Conservation (phyloP, 257 asterid genomes). For the Gentiana dahurica region DNA sequence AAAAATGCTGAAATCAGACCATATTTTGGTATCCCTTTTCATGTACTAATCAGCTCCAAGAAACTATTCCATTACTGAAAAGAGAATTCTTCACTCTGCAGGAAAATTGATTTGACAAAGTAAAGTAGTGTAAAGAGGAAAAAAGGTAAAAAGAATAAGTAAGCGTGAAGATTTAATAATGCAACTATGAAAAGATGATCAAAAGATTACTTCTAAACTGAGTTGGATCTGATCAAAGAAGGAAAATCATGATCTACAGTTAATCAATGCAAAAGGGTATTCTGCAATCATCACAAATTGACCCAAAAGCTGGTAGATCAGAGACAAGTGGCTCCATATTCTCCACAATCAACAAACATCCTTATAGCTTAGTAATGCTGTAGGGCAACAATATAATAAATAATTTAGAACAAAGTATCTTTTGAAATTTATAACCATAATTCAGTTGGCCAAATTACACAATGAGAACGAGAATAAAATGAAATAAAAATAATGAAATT, state of each 20-base stretch:
- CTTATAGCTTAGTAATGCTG: too few relatives aligned
- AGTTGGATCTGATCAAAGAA: conserved; percentile 35
- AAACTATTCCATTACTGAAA: conserved; percentile 25
- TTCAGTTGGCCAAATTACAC: conserved; percentile 11
- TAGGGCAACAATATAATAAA: too few relatives aligned
- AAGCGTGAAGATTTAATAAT: conserved; percentile 6
- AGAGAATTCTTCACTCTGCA: conserved; percentile 28
- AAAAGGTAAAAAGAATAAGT: conserved; percentile 25
- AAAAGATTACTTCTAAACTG: conserved; percentile 52
- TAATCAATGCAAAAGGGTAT: conserved; percentile 24
- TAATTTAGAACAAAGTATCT: too few relatives aligned
- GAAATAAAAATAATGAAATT: conserved; percentile 17
- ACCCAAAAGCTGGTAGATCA: conserved; percentile 31
- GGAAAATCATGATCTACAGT: conserved; percentile 22
- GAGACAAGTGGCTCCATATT: background rate
- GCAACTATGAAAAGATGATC: conserved; percentile 34
- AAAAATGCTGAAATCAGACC: conserved; percentile 35
- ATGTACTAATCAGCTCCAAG: conserved; percentile 15
- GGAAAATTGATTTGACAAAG: conserved; percentile 25
- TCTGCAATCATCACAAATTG: conserved; percentile 21
- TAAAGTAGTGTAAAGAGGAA: conserved; percentile 37
- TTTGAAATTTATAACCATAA: background rate
- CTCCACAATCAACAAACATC: too few relatives aligned
- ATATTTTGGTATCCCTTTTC: conserved; percentile 39
- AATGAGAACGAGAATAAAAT: conserved; percentile 15